Conservation (phyloP, 2,329 filamentous ascomycete species). For the Neodidymelliopsis sp. region DNA sequence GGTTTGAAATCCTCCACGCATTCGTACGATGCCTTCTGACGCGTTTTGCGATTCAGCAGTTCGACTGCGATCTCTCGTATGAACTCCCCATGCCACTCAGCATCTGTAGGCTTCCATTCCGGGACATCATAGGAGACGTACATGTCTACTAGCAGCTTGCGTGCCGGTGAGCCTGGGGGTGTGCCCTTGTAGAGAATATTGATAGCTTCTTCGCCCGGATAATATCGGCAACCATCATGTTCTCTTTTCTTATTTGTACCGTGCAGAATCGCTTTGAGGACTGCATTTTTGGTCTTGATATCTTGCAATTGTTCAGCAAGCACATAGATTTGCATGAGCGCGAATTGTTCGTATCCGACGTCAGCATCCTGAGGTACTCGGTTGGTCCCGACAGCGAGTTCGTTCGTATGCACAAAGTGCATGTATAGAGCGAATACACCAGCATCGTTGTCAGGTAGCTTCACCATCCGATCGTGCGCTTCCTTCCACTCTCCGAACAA, state of each 20-base stretch:
- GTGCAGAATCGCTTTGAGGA: not conserved
- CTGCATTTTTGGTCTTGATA: not conserved
- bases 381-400: not conserved
- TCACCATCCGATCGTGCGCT: constrained; percentile 1
- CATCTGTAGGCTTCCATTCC: no score
- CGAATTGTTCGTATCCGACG: not conserved
- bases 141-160: not conserved
- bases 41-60: no score
- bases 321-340: constrained; percentile 13
- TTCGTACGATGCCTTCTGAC: no score
- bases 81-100: no score
- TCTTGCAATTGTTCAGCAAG: constrained; percentile 26
- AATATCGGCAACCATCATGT: no score
- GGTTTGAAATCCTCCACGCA: no score
- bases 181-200: not conserved
- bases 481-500: constrained; percentile 15
- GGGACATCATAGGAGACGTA: no score
- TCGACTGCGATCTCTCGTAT: no score
- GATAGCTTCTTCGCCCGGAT: no score
- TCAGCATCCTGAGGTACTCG: not conserved
- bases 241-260: rapidly evolving
- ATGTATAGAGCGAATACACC: constrained; percentile 8
- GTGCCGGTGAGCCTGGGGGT: not conserved
- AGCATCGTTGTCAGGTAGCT: constrained; percentile 8
- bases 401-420: constrained; percentile 4